Evolutionary conservation across 2,329 filamentous ascomycete species (phyloP), one percentile per base, ranked within the genome.

Genomic region (Coniochaeta ligniaria): DNA sequence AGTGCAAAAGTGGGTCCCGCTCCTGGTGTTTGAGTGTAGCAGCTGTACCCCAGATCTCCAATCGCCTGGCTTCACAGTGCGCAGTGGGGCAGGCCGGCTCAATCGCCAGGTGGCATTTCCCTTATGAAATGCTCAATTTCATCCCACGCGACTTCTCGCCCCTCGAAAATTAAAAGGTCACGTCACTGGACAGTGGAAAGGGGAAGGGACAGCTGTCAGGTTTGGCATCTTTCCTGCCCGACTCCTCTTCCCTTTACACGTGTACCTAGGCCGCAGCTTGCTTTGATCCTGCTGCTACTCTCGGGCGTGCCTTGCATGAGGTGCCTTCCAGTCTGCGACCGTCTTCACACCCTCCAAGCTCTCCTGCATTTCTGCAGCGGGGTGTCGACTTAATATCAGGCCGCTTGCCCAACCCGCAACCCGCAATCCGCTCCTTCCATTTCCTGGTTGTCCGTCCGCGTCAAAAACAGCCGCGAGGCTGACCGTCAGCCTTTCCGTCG

Each of bases 311-410:
- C 43, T 47, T 22, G 43, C n/a, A 36, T 47, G 33, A n/a, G n/a
- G n/a, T n/a, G n/a, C n/a, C n/a, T n/a, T 60, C 47, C n/a, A n/a
- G n/a, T 57, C 59, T 56, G 36, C 54, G 57, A 57, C 56, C n/a
- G 41, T 58, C 43, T 36, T 54, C 26, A 60, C 36, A 12, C 59
- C 55, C 41, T 47, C 43, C 43, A 47, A 41, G 38, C 17, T n/a
- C 11, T 47, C 43, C 43, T 47, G 43, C 43, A 47, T 47, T 24
- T 8, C 43, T 4, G 43, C n/a, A 47, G 43, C n/a, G 47, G 26
- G 47, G 47, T 52, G 47, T 52, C 47, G 12, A 52, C n/a, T 28
- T 52, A 26, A 52, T 52, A 31, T 52, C 22, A 31, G 22, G 24
- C 47, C 47, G 47, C 47, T 28, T 28, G 22, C 47, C n/a, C n/a